Evolutionary conservation across 768 basidiomycete genomes (phyloP), one percentile per base, ranked within the genome.

Genomic region (Leccinellum luteum): DNA sequence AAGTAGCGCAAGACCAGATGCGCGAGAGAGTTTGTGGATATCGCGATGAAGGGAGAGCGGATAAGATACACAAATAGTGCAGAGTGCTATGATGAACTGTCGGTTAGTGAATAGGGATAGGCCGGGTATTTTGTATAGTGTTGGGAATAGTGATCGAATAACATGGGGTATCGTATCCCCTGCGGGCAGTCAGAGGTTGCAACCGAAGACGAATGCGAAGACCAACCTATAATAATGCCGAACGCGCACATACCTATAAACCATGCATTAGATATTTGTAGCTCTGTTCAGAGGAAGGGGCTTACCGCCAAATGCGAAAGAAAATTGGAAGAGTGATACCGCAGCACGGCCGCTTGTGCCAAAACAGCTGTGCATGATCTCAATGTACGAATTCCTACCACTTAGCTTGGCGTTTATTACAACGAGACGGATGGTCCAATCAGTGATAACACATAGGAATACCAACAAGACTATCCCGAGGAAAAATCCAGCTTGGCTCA

Each of bases 151-250:
- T 47, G 84, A 91, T 56, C 87, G 87, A 64, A 98, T 85, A 71
- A 98, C 95, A 67, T 94, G 91, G 1, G 97, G 94, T 66, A 98
- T 89, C 9, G 96, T 96, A 74, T 99, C 97, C 60, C 97, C 94
- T 82, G 64, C 56, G 25, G 51, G 41, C 13, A 43, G 54, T 45
- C 15, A 25, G 34, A 32, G 4, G 6, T 17, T 15, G 35, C 38
- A 47, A 45, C 23, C 27, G 41, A 55, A 23, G 19, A 43, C 3
- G 14, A 30, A 12, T 43, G 13, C 32, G 51, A 52, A 56, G 52
- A 54, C 66, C 38, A 48, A 81, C 79, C 87, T 54, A 97, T 93
- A 64, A 98, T 98, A 65, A 98, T 96, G 28, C 94, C 92, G 70
- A 98, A 98, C 0, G 96, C 96, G 63, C 94, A 96, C 94, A 98